Conservation (phyloP, 805 yeast species). For the Starmerella geochares region DNA sequence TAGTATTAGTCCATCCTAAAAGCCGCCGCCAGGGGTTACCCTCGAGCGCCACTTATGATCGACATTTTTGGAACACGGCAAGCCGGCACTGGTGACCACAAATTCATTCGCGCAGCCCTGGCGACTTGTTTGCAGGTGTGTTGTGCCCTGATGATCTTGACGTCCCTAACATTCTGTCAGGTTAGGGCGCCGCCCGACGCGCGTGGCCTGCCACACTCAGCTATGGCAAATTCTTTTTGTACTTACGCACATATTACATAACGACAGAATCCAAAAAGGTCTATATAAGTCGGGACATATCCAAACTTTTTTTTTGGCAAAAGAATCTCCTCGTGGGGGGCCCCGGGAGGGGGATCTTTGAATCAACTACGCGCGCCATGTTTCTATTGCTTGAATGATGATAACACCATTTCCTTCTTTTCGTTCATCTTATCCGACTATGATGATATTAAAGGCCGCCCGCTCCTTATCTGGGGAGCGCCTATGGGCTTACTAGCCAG, state of each 20-base stretch:
- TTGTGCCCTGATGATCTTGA: neutral
- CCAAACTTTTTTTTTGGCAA: neutral
- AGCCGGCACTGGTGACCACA: no score
- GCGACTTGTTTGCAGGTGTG: no score
- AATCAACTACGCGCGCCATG: neutral
- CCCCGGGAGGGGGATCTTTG: conserved; percentile 14
- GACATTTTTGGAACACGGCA: no score
- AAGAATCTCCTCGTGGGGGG: conserved; percentile 14
- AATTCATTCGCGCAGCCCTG: no score
- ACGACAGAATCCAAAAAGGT: neutral
- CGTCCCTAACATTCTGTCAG: neutral
- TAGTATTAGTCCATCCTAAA: no score
- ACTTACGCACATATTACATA: neutral
- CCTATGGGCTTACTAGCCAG: conserved; percentile 35
- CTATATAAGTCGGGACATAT: conserved; percentile 3
- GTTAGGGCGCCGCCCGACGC: conserved; percentile 1
- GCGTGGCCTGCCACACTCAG: neutral
- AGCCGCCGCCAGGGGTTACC: no score
- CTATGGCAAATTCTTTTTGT: conserved; percentile 7
- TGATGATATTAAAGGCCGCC: conserved; percentile 35
- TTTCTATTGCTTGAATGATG: conserved; percentile 29
- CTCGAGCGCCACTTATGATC: no score
- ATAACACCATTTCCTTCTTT: conserved; percentile 30
- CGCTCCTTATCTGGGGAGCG: conserved; percentile 16
- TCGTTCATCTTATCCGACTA: conserved; percentile 35